These are phyloP conservation scores for Solanum lycopersicoides DNA, from an alignment of 257 asterid species.

Conservation along the genomic window DNA sequence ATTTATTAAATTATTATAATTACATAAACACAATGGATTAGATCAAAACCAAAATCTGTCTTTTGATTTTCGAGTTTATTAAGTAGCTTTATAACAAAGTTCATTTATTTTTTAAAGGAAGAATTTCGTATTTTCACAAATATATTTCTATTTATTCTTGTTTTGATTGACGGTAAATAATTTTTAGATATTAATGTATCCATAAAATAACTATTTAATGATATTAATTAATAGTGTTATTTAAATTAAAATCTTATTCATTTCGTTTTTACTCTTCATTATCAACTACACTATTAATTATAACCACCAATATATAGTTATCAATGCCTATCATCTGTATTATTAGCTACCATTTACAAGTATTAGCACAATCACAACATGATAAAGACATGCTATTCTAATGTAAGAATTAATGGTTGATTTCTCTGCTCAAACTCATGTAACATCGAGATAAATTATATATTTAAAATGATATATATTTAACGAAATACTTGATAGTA, in stretches of 20 bases:
- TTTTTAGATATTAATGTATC: background rate
- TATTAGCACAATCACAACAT: background rate
- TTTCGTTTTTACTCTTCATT: background rate
- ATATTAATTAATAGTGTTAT: background rate
- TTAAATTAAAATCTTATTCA: background rate
- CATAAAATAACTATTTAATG: background rate
- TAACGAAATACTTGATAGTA: too few relatives aligned
- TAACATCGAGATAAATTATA: background rate
- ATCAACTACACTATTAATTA: background rate
- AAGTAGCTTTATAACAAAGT: background rate
- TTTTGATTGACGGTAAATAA: background rate
- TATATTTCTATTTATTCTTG: background rate
- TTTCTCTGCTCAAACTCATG: background rate
- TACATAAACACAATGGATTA: background rate
- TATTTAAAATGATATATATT: background rate
- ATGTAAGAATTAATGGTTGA: background rate
- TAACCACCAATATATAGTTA: background rate
- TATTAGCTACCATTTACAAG: too few relatives aligned
- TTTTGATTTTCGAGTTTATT: background rate
- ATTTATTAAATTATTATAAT: background rate
- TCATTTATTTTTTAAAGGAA: background rate
- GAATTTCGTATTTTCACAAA: background rate
- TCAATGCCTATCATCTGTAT: background rate
- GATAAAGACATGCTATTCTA: too few relatives aligned
- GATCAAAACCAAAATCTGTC: background rate